Evolutionary conservation across 1,284 basidiomycete species (phyloP).

Genomic region (Pisolithus thermaeus): DNA sequence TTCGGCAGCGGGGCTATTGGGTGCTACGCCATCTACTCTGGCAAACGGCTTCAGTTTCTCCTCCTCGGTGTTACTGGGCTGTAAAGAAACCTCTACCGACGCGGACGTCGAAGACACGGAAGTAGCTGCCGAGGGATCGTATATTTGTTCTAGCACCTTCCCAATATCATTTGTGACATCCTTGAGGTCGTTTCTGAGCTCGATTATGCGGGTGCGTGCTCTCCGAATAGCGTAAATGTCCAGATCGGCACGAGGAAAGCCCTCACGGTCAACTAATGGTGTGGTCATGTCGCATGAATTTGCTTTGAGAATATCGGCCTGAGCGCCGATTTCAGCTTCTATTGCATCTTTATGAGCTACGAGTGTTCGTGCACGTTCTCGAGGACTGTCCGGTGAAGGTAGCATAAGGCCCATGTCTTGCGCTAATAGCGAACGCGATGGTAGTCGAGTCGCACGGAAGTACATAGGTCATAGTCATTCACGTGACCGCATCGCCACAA

Average conservation of each 20-base stretch:
- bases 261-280: conserved; percentile 75
- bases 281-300: conserved; percentile 59
- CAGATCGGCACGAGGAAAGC: conserved; percentile 79
- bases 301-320: conserved; percentile 54
- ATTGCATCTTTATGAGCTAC: conserved; percentile 58
- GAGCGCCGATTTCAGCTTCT: conserved; percentile 56
- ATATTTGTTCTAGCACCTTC: conserved; percentile 61
- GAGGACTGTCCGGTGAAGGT: conserved; percentile 39
- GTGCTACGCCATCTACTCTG: conserved; percentile 71
- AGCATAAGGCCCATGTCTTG: conserved; percentile 41
- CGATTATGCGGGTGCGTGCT: conserved; percentile 67
- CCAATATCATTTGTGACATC: conserved; percentile 63
- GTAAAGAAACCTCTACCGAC: conserved; percentile 3
- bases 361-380: conserved; percentile 52
- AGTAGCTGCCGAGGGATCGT: conserved; percentile 40
- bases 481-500: background rate
- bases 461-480: background rate
- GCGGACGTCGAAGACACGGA: conserved; percentile 5
- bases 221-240: conserved; percentile 80
- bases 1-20: conserved; percentile 70
- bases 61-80: conserved; percentile 12
- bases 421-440: background rate
- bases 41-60: conserved; percentile 51
- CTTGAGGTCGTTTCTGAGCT: conserved; percentile 73
- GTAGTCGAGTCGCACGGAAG: background rate